These are phyloP conservation scores for Zymoseptoria tritici DNA, from an alignment of 2,329 filamentous ascomycete species.

Conservation along the genomic window DNA sequence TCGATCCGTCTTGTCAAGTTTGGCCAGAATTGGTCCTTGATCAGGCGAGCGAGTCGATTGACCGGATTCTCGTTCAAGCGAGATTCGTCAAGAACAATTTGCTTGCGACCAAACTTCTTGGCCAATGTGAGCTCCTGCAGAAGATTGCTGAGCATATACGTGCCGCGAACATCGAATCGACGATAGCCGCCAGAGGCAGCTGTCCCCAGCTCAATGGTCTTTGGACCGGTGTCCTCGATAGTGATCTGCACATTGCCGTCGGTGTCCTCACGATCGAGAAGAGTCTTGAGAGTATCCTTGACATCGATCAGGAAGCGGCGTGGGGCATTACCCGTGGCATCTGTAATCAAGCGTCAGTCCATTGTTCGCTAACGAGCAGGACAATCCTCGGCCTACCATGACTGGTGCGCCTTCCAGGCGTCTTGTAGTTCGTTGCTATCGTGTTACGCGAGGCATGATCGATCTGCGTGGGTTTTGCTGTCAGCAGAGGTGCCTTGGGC, in stretches of 20 bases:
- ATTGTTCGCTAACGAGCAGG: neutral
- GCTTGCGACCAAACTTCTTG: constrained; percentile 79
- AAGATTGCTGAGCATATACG: constrained; percentile 94
- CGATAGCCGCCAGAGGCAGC: constrained; percentile 79
- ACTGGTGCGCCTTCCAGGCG: constrained; percentile 24
- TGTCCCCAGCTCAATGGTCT: constrained; percentile 80
- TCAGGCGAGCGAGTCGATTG: constrained; percentile 74
- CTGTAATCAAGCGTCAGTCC: constrained; percentile 38
- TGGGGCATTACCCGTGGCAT: constrained; percentile 62
- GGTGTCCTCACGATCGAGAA: constrained; percentile 82
- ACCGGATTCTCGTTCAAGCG: constrained; percentile 94
- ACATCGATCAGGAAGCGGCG: constrained; percentile 84
- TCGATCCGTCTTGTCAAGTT: constrained; percentile 85
- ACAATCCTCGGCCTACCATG: constrained; percentile 20
- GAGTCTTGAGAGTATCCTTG: constrained; percentile 68
- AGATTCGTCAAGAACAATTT: constrained; percentile 84
- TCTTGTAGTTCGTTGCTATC: constrained; percentile 15
- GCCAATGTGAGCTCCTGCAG: constrained; percentile 90
- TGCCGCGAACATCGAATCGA: constrained; percentile 84
- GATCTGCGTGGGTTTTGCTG: constrained; percentile 14
- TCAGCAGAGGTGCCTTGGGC: constrained; percentile 1
- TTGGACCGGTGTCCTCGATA: constrained; percentile 89
- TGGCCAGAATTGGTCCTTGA: constrained; percentile 88
- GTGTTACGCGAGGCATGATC: constrained; percentile 13
- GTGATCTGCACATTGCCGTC: constrained; percentile 96